Base-by-base conservation (phyloP, 164 flowering plant genomes). In the Pachysandra terminalis region DNA sequence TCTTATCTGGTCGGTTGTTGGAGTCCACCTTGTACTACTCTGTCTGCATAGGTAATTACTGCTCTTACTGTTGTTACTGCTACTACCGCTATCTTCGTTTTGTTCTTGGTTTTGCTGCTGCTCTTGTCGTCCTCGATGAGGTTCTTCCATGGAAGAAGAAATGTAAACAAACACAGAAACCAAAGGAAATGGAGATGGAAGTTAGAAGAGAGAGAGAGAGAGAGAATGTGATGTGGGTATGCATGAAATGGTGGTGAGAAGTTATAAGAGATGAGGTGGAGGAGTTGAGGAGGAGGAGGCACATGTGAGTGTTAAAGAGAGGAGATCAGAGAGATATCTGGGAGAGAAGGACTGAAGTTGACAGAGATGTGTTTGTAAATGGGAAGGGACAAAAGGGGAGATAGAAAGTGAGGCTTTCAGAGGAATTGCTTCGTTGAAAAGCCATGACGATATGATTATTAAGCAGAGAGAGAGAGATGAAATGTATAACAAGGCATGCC, bases 1-100 rank as follows among this genome's bases (percentile, higher is more conserved):
- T 63, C 94, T 83, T 26, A 95, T 87, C 78, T 95, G 99, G n/a
- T 95, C 99, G 41, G 82, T 81, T 0, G 98, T 95, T 24, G 99
- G 99, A 9, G 89, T 88, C 99, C 99, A 95, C 78, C 99, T 81
- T 1, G 90, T 83, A 69, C 87, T 88, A 68, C 84, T 86, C 65
- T 88, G 97, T 73, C 92, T 87, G 80, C 96, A 89, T 24, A 85
- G 63, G 54, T 73, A 81, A 69, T 71, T 77, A 61, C 82, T 76
- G 49, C 74, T 83, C 40, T 69, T 81, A 45, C 75, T 70, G 61
- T 68, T 76, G 35, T 75, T 65, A 68, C 77, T 64, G 24, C 75
- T 64, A 13, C 71, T 60, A 19, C 75, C 62, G 16, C 71, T 60
- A 22, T 80, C 84, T 26, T 82, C 75, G 15, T 80, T 75, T 61